These are phyloP conservation scores for Hysterium pulicare DNA, from an alignment of 2,329 filamentous ascomycete genomes.

Conservation along the genomic window DNA sequence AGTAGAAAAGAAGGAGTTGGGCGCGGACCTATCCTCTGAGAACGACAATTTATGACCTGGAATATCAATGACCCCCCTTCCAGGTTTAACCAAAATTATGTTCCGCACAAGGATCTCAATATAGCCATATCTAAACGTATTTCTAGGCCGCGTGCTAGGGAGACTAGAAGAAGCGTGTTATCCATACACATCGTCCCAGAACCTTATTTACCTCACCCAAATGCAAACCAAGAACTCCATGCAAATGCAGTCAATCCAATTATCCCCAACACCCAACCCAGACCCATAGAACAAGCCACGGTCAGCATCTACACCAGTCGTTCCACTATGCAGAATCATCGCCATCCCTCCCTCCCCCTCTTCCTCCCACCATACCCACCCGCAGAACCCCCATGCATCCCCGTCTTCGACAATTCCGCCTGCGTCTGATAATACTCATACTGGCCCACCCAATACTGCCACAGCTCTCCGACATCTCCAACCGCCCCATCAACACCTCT, in stretches of 20 bases:
- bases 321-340: slow-evolving; percentile 7
- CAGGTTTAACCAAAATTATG: too few species aligned
- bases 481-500: slow-evolving; percentile 64
- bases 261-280: too few species aligned
- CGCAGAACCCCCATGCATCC: slow-evolving; percentile 11
- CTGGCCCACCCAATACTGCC: slow-evolving; percentile 36
- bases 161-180: too few species aligned
- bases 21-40: too few species aligned
- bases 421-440: slow-evolving; percentile 36
- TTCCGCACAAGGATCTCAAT: too few species aligned
- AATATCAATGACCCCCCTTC: too few species aligned
- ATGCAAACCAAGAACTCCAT: background rate
- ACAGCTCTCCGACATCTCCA: slow-evolving; percentile 51
- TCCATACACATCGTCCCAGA: background rate
- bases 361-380: background rate
- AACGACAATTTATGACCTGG: too few species aligned
- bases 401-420: slow-evolving; percentile 11
- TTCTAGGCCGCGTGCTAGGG: too few species aligned
- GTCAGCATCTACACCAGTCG: too few species aligned
- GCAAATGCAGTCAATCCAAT: too few species aligned
- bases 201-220: slow-evolving; percentile 47
- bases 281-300: background rate
- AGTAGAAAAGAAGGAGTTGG: too few species aligned
- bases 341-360: slow-evolving; percentile 7
- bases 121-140: too few species aligned